These are phyloP conservation scores for Barbatosphaeria neglecta DNA, from an alignment of 495 filamentous ascomycete genomes.

Conservation along the genomic window DNA sequence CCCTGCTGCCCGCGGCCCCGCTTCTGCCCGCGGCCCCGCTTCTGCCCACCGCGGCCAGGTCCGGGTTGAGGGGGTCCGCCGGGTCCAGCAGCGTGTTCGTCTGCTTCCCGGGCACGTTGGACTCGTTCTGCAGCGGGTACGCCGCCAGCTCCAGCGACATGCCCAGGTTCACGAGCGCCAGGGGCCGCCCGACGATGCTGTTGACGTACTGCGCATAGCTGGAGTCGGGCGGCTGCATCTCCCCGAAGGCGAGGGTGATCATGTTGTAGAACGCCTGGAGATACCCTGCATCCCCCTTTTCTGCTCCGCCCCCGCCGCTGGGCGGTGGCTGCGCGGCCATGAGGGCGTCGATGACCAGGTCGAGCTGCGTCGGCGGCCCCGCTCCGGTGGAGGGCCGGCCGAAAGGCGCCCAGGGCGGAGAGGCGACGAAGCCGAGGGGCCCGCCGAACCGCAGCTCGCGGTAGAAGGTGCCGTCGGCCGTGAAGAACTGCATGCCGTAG, in stretches of 20 bases:
- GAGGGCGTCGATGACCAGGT: constrained; percentile 19
- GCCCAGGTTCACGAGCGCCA: constrained; percentile 27
- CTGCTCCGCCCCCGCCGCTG: no score
- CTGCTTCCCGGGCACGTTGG: constrained; percentile 5
- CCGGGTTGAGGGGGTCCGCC: neutral
- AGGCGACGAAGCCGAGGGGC: constrained; percentile 1
- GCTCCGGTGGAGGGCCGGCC: neutral
- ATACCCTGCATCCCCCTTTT: no score
- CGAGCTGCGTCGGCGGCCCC: constrained; percentile 16
- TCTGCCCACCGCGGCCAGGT: no score
- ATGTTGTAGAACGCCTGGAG: constrained; percentile 26
- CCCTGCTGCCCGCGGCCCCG: no score
- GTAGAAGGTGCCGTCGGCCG: constrained; percentile 38
- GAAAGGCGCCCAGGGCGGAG: constrained; percentile 15
- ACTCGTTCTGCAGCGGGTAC: no score
- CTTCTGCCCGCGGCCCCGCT: no score
- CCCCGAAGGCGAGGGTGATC: constrained; percentile 11
- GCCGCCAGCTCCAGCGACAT: constrained; percentile 26
- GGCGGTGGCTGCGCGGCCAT: constrained; percentile 5
- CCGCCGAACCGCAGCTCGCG: constrained; percentile 32
- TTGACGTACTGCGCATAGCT: constrained; percentile 3
- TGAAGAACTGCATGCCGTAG: constrained; percentile 37
- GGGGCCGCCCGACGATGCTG: constrained; percentile 24
- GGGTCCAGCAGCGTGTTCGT: constrained; percentile 5
- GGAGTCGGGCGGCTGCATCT: constrained; percentile 1